These are phyloP conservation scores for Termitomyces sp. DNA, from an alignment of 768 basidiomycete genomes.

Conservation along the genomic window DNA sequence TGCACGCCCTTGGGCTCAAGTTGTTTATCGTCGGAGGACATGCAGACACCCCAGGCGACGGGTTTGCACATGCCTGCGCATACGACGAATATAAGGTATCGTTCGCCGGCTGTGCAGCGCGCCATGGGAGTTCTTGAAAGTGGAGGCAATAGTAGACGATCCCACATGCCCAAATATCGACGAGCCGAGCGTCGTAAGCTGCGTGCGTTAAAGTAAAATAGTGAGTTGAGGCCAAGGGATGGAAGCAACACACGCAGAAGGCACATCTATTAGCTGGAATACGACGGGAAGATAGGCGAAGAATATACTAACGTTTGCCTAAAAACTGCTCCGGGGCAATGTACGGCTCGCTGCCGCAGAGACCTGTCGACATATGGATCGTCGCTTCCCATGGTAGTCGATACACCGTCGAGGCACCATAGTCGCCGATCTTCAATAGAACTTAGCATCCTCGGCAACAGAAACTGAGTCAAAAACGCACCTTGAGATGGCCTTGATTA, in stretches of 20 bases:
- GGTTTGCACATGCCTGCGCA: constrained; percentile 46
- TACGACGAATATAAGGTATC: constrained; percentile 84
- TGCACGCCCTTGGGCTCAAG: constrained; percentile 78
- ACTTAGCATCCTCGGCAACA: not conserved
- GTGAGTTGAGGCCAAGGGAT: not conserved
- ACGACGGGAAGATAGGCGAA: constrained; percentile 17
- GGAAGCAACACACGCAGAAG: constrained; percentile 10
- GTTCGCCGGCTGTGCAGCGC: constrained; percentile 71
- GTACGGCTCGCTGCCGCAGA: constrained; percentile 97
- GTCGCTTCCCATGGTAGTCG: constrained; percentile 97
- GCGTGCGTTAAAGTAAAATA: not conserved
- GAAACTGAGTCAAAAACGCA: constrained; percentile 22
- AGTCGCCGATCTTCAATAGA: constrained; percentile 81
- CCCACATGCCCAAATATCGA: constrained; percentile 97
- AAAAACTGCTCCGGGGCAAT: constrained; percentile 98
- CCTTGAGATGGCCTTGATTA: constrained; percentile 89
- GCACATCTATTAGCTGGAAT: constrained; percentile 33
- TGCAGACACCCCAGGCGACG: constrained; percentile 36
- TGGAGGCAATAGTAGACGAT: constrained; percentile 98
- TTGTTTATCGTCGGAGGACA: constrained; percentile 79
- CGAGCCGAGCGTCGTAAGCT: constrained; percentile 97
- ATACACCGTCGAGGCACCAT: constrained; percentile 98
- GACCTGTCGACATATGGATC: constrained; percentile 93
- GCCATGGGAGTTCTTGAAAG: constrained; percentile 98
- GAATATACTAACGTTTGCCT: constrained; percentile 78